Conservation (phyloP, 805 yeast species). For the Metschnikowia kunwiensis region DNA sequence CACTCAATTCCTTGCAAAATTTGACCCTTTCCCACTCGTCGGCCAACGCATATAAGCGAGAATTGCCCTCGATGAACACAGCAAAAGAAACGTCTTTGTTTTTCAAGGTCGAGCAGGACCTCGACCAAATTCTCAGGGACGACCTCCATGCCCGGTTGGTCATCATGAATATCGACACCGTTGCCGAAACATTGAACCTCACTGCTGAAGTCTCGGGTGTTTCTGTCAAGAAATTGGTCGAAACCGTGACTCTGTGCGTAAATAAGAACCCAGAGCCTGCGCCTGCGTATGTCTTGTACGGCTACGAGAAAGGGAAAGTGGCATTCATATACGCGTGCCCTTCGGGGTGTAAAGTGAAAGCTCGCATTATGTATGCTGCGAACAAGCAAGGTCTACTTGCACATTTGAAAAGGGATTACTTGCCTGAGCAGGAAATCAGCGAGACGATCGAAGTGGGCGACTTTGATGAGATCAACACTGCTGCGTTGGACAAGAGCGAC, state of each 20-base stretch:
- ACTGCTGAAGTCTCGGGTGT: slow-evolving; percentile 23
- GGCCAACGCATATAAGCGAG: slow-evolving; percentile 14
- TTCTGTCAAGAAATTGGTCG: slow-evolving; percentile 20
- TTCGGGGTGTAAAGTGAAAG: slow-evolving; percentile 81
- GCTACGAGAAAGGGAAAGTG: slow-evolving; percentile 32
- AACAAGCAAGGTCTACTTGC: slow-evolving; percentile 61
- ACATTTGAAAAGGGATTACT: slow-evolving; percentile 41
- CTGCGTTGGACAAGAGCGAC: slow-evolving; percentile 35
- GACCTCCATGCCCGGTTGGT: slow-evolving; percentile 31
- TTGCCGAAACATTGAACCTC: slow-evolving; percentile 39
- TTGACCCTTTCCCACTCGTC: slow-evolving; percentile 25
- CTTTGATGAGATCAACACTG: slow-evolving; percentile 59
- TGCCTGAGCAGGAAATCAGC: slow-evolving; percentile 28
- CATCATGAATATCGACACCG: slow-evolving; percentile 49
- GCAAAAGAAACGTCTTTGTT: slow-evolving; percentile 10
- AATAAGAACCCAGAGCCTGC: slow-evolving; percentile 31
- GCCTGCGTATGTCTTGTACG: slow-evolving; percentile 57
- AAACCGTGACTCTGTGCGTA: slow-evolving; percentile 22
- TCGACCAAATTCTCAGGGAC: slow-evolving; percentile 23
- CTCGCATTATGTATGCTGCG: slow-evolving; percentile 90
- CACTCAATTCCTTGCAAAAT: slow-evolving; percentile 38
- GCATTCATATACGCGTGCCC: slow-evolving; percentile 87
- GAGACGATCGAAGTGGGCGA: slow-evolving; percentile 70
- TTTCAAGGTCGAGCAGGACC: slow-evolving; percentile 17
- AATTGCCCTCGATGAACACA: slow-evolving; percentile 37